Evolutionary conservation across 2,329 filamentous ascomycete species (phyloP), one percentile per base, ranked within the genome.

Genomic region (Metarhizium rileyi): DNA sequence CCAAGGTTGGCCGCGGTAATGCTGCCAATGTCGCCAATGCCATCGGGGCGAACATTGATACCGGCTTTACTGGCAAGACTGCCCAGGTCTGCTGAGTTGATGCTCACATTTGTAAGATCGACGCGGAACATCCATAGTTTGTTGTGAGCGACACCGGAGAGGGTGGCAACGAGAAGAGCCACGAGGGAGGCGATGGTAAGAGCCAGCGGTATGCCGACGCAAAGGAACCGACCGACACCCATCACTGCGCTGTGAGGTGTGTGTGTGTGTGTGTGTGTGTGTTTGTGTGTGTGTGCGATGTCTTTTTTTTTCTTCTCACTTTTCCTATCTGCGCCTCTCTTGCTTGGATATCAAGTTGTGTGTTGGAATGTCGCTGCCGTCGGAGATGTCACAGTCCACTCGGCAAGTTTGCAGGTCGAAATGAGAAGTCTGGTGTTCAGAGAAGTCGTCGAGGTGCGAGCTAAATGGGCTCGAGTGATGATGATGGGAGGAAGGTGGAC

Each of bases 181-280:
- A 93, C 71, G 60, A 96, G 74, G 52, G 86, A 84, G 55, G 78
- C 86, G 59, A 93, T 70, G 20, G 88, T 91, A 62, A 95, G 78
- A 56, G 80, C 74, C 70, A 95, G 90, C 53, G 91, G 91, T 73
- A 90, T 74, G 69, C 87, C 80, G 70, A 97, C 93, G 71, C 90
- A 96, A 66, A 87, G 73, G 61, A 91, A 81, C 63, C 91, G 81
- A 58, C 88, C 90, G 63, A 79, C 75, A 70, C 84, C 68, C 74
- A 77, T 77, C 55, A 55, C 64, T 65, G 50, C 56, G 55, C 63
- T 62, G 49, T 49, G 38, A 25, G 14, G 48, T 53, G 51, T 45
- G 22, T 23, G 18, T 30, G 28, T 28, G 35, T 20, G 35, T 20
- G n/a, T 12, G 28, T 6, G 28, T 12, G 12, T 7, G 12, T 30